A percentile compares a stretch with the other conserved stretches of the same genome.
phyloP scores from a whole-genome alignment of 495 filamentous ascomycete genomes.

The Penicillium egyptiacum region DNA sequence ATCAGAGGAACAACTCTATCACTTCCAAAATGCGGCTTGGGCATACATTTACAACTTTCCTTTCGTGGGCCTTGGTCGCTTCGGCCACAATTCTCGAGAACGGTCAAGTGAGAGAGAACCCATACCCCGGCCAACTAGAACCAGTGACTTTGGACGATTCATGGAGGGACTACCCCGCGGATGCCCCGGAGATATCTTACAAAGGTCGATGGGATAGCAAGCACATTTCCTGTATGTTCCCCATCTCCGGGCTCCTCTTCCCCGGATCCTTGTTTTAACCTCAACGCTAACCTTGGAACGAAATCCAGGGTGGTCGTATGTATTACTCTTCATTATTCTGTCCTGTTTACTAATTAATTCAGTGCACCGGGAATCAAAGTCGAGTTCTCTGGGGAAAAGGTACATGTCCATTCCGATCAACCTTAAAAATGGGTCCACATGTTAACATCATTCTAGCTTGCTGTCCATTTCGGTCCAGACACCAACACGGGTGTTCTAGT shows the following conservation, averaged over 20 bases:
- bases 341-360: constrained; percentile 9
- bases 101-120: constrained; percentile 51
- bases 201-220: constrained; percentile 70
- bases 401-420: constrained; percentile 22
- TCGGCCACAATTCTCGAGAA: constrained; percentile 61
- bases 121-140: constrained; percentile 36
- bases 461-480: constrained; percentile 60
- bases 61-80: constrained; percentile 22
- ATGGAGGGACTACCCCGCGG: constrained; percentile 54
- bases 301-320: constrained; percentile 43
- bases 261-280: not conserved
- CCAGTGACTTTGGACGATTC: constrained; percentile 28
- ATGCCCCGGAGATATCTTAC: constrained; percentile 63
- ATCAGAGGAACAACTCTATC: not conserved
- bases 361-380: constrained; percentile 62
- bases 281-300: constrained; percentile 15
- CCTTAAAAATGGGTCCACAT: not conserved
- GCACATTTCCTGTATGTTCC: constrained; percentile 63
- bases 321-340: constrained; percentile 12
- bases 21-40: constrained; percentile 21
- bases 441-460: constrained; percentile 32
- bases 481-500: constrained; percentile 58
- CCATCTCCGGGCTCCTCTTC: not conserved
- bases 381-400: constrained; percentile 61
- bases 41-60: constrained; percentile 9